Percentiles rank a stretch among this genome's conserved stretches.
phyloP scores from a whole-genome alignment of 2,329 filamentous ascomycete genomes.

The Penicillium crustosum region DNA sequence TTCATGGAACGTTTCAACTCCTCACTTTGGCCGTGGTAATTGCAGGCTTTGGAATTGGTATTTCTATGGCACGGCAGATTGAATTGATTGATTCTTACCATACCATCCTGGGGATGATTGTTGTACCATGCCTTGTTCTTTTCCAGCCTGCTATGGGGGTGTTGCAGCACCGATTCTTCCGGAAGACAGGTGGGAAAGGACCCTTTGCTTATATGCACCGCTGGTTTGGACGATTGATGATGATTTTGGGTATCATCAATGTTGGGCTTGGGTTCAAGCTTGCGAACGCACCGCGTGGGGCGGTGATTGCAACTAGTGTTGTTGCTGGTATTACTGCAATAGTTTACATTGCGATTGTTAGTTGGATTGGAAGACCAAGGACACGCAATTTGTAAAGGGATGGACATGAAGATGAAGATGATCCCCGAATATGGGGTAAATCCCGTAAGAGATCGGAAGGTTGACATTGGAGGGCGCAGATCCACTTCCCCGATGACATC shows the following conservation, averaged over 20 bases:
- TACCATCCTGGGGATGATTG: slow-evolving; percentile 55
- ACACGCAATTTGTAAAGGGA: not conserved
- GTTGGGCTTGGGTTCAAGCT: slow-evolving; percentile 56
- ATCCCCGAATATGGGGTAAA: not conserved
- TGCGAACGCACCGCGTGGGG: slow-evolving; percentile 37
- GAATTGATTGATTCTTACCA: slow-evolving; percentile 46
- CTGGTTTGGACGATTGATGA: slow-evolving; percentile 54
- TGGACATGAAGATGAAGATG: not conserved
- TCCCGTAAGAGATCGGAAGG: not conserved
- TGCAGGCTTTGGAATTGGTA: slow-evolving; percentile 52
- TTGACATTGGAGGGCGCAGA: not conserved
- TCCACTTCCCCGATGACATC: slow-evolving; percentile 4
- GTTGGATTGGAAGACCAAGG: not conserved
- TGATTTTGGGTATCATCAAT: slow-evolving; percentile 57
- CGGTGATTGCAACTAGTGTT: slow-evolving; percentile 52
- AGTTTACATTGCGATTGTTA: slow-evolving; percentile 37
- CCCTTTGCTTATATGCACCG: slow-evolving; percentile 53
- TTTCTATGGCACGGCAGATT: slow-evolving; percentile 48
- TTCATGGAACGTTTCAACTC: slow-evolving; percentile 50
- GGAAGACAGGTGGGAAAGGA: slow-evolving; percentile 47
- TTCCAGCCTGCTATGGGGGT: slow-evolving; percentile 56
- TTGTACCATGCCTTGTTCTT: slow-evolving; percentile 54
- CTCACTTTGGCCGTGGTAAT: slow-evolving; percentile 51
- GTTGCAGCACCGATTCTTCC: slow-evolving; percentile 54
- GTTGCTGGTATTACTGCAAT: slow-evolving; percentile 51